Conservation (phyloP, 176 grass and related monocot species). For the Triticum turgidum region DNA sequence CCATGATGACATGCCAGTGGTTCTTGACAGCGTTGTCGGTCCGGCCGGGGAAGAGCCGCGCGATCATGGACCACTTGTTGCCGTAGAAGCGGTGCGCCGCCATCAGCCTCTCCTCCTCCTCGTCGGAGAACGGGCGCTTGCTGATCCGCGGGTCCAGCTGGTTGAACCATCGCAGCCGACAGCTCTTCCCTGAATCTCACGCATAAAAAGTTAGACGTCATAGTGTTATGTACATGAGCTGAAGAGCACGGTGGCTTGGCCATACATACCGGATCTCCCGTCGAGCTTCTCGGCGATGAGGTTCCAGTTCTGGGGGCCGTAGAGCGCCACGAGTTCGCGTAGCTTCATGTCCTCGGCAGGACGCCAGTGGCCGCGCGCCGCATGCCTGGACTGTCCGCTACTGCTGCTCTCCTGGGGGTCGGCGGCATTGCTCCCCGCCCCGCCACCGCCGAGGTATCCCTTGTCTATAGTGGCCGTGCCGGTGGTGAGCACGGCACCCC, state of each 20-base stretch:
- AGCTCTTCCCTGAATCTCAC: constrained; percentile 76
- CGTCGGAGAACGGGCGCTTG: constrained; percentile 68
- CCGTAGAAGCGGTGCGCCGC: constrained; percentile 82
- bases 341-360: constrained; percentile 89
- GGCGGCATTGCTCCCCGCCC: constrained; percentile 11
- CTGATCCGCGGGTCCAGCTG: constrained; percentile 91
- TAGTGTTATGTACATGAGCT: not conserved
- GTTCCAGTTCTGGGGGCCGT: constrained; percentile 97
- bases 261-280: constrained; percentile 78
- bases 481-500: constrained; percentile 31
- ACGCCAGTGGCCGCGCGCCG: constrained; percentile 83
- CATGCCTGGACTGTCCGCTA: constrained; percentile 66
- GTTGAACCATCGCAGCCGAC: constrained; percentile 91
- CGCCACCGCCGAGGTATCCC: constrained; percentile 18
- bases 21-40: constrained; percentile 97
- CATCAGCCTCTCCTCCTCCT: constrained; percentile 90
- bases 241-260: not conserved
- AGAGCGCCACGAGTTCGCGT: constrained; percentile 70
- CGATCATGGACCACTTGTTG: constrained; percentile 98
- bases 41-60: constrained; percentile 80
- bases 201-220: not conserved
- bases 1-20: constrained; percentile 99
- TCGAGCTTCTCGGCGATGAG: constrained; percentile 88
- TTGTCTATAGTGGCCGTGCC: constrained; percentile 48
- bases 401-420: constrained; percentile 52